Base-by-base conservation (phyloP, 148 eudicot genomes). In the Pouteria glomerata region DNA sequence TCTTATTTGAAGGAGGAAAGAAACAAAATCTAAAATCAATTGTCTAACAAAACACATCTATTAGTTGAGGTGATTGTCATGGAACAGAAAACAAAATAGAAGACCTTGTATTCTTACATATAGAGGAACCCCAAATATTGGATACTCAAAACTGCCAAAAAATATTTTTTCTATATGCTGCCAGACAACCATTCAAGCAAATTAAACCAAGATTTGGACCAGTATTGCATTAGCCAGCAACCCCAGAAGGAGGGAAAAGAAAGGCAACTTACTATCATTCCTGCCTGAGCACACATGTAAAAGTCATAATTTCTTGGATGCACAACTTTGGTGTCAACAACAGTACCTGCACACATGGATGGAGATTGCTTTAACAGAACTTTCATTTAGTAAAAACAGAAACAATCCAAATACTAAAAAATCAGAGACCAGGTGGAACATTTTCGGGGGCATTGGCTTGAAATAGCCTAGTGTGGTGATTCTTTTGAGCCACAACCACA, bases 271-370 rank as follows among this genome's bases (percentile, higher is more conserved):
- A 96, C 99, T 61, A 87, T 84, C 75, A 87, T 73, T 65, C 97
- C 99, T 3, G 90, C 89, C 30, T 96, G 99, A 74, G 99, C 78
- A 56, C 92, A 96, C 92, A 96, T 82, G 84, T 89, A 96, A 78
- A 96, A 96, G 75, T 96, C 99, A 77, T 86, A 90, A 68, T 88
- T 90, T 78, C 75, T 88, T 24, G 90, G 96, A 81, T 96, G 99
- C 78, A 96, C 99, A 74, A 96, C 68, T 63, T 83, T 82, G 52
- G 90, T 86, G 76, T 95, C 98, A 51, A 95, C 97, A 74, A 95
- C 83, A 24, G 98, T 95, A 70, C 98, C 98, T 91, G 82, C 16
- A 74, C 57, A 58, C 3, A 55, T 48, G 51, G 24, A 69, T 4
- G 31, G 52, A 26, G 31, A 67, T 12, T 31, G 21, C 21, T 50